phyloP scores from a whole-genome alignment of 1,139 yeast species.

The Candida sp. region DNA sequence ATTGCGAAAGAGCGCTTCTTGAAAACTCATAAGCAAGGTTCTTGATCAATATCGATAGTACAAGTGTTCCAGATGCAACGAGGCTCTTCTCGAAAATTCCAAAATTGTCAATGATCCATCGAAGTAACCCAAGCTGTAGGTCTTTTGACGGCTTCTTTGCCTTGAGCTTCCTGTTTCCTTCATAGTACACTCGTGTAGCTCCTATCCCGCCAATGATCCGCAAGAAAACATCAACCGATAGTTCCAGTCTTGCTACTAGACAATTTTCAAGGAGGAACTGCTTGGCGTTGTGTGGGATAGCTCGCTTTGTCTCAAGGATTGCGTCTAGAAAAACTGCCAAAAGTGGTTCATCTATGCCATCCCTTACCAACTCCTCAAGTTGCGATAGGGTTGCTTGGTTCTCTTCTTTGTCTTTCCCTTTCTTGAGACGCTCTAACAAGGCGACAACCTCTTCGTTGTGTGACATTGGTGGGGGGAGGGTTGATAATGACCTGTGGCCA shows the following conservation, averaged over 20 bases:
- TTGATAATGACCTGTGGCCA: background rate
- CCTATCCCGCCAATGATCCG: constrained; percentile 30
- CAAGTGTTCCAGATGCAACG: constrained; percentile 16
- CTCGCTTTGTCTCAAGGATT: constrained; percentile 7
- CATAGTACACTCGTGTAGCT: constrained; percentile 25
- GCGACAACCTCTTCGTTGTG: constrained; percentile 3
- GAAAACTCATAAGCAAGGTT: constrained; percentile 32
- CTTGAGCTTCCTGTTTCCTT: constrained; percentile 20
- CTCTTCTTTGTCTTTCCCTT: background rate
- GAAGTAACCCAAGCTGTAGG: constrained; percentile 25
- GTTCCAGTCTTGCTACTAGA: constrained; percentile 10
- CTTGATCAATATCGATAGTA: constrained; percentile 30
- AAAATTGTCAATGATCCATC: constrained; percentile 30
- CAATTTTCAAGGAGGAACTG: constrained; percentile 12
- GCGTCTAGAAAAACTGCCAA: constrained; percentile 6
- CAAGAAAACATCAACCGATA: constrained; percentile 17
- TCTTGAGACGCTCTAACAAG: constrained; percentile 1
- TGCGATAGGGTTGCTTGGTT: background rate
- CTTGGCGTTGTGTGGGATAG: constrained; percentile 9
- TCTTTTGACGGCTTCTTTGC: constrained; percentile 21
- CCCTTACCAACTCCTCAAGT: background rate
- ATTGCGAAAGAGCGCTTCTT: constrained; percentile 29
- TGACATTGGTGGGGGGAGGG: background rate
- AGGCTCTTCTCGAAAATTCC: constrained; percentile 24
- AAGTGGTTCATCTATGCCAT: constrained; percentile 5